Evolutionary conservation across 176 grass and related monocot species (phyloP).

Genomic region (Oryza australiensis): DNA sequence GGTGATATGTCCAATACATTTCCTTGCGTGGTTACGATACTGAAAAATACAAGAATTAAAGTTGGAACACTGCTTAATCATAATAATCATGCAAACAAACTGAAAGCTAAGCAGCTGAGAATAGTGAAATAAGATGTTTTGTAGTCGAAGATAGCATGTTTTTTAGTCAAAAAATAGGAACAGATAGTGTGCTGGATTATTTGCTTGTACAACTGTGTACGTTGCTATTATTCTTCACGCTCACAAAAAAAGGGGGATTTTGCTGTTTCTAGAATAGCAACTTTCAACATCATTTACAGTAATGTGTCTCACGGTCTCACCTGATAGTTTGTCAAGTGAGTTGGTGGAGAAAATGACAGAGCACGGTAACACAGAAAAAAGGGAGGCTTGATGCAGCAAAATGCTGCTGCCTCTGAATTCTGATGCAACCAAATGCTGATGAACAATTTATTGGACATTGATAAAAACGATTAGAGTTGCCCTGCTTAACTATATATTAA

Average conservation of each 20-base stretch:
- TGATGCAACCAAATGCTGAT: slow-evolving; percentile 5
- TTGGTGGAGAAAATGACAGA: neutral
- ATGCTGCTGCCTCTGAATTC: neutral
- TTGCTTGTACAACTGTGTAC: neutral
- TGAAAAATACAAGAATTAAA: slow-evolving; percentile 27
- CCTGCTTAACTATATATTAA: neutral
- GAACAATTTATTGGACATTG: neutral
- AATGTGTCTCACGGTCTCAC: neutral
- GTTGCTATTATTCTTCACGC: slow-evolving; percentile 24
- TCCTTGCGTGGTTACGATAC: slow-evolving; percentile 38
- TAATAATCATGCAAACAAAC: slow-evolving; percentile 1
- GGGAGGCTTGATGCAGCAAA: neutral
- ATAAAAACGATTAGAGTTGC: neutral
- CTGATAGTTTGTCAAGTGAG: slow-evolving; percentile 14
- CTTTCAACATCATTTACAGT: neutral
- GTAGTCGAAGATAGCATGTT: neutral
- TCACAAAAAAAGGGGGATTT: neutral
- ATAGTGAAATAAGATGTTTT: slow-evolving; percentile 20
- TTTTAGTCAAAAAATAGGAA: neutral
- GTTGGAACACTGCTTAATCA: slow-evolving; percentile 7
- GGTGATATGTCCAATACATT: slow-evolving; percentile 47
- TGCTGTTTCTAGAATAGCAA: neutral
- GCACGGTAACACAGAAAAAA: neutral
- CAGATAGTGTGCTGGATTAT: neutral
- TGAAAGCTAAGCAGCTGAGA: neutral